A percentile compares a stretch with the other conserved stretches of the same genome.
These are phyloP conservation scores for Luffa aegyptiaca DNA, from an alignment of 306 rosid species.

Conservation along the genomic window DNA sequence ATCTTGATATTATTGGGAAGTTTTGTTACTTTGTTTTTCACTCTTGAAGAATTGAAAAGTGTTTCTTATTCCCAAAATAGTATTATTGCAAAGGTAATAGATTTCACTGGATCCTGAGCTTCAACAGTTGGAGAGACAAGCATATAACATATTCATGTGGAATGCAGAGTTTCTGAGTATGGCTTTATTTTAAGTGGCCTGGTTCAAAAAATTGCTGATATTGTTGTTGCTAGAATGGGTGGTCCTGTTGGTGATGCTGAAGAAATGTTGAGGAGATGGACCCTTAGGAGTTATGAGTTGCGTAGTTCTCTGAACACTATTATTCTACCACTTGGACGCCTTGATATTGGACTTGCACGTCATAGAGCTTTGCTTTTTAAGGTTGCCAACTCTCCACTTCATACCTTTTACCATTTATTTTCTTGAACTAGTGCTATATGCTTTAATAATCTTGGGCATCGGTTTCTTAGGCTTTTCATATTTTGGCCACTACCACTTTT, in stretches of 20 bases:
- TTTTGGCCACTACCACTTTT: neutral
- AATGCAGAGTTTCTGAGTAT: conserved; percentile 41
- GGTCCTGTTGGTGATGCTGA: conserved; percentile 89
- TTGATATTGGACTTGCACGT: conserved; percentile 97
- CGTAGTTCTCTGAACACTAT: conserved; percentile 47
- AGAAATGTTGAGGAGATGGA: conserved; percentile 66
- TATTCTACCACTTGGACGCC: conserved; percentile 76
- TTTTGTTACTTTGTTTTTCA: too few species aligned
- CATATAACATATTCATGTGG: conserved; percentile 31
- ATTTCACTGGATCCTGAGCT: conserved; percentile 75
- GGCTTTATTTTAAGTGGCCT: conserved; percentile 61
- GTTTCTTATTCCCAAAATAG: too few species aligned
- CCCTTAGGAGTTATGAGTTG: conserved; percentile 56
- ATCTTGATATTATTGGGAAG: neutral
- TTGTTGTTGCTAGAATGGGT: conserved; percentile 92
- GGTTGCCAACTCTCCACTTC: conserved; percentile 25
- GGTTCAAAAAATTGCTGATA: conserved; percentile 78
- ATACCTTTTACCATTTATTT: neutral
- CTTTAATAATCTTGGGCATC: neutral
- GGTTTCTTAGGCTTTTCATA: conserved; percentile 2
- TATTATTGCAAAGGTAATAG: too few species aligned
- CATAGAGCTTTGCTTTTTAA: conserved; percentile 95
- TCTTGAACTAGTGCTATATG: neutral
- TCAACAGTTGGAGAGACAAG: conserved; percentile 62
- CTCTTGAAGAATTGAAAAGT: too few species aligned